Evolutionary conservation across 2,329 filamentous ascomycete species (phyloP).

Genomic region (Fonsecaea erecta): DNA sequence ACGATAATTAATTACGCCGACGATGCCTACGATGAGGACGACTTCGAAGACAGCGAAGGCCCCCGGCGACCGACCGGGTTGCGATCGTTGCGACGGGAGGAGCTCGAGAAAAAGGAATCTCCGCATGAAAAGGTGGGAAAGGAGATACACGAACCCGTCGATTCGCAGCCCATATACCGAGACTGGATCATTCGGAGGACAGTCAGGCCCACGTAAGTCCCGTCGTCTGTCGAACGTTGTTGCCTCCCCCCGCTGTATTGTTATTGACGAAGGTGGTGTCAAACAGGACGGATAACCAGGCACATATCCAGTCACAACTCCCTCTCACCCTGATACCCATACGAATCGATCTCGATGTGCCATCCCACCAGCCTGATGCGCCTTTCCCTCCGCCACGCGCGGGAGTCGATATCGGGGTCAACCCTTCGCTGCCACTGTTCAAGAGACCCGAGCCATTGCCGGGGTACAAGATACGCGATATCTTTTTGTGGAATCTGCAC

Average conservation of each 20-base stretch:
- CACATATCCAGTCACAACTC: constrained; percentile 70
- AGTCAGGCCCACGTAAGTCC: constrained; percentile 50
- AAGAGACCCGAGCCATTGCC: constrained; percentile 77
- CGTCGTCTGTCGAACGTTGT: neutral
- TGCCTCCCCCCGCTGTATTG: neutral
- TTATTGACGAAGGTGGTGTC: constrained; percentile 19
- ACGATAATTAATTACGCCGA: constrained; percentile 98
- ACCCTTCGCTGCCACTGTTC: constrained; percentile 78
- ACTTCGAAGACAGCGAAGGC: constrained; percentile 69
- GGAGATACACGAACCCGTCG: constrained; percentile 76
- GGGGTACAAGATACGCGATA: constrained; percentile 86
- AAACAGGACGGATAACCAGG: constrained; percentile 62
- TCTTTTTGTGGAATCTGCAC: constrained; percentile 98
- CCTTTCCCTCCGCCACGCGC: constrained; percentile 50
- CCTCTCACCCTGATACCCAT: constrained; percentile 93
- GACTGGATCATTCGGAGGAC: constrained; percentile 87
- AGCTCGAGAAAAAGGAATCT: constrained; percentile 68
- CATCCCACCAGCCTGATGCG: constrained; percentile 63
- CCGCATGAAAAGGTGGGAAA: constrained; percentile 79
- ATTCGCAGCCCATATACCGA: constrained; percentile 87
- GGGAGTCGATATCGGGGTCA: constrained; percentile 49
- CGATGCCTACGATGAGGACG: constrained; percentile 81
- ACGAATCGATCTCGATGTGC: constrained; percentile 91
- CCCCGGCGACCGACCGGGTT: constrained; percentile 75
- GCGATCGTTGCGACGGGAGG: constrained; percentile 79